phyloP scores from a whole-genome alignment of 441 rosid species.

The Corymbia citriodora region DNA sequence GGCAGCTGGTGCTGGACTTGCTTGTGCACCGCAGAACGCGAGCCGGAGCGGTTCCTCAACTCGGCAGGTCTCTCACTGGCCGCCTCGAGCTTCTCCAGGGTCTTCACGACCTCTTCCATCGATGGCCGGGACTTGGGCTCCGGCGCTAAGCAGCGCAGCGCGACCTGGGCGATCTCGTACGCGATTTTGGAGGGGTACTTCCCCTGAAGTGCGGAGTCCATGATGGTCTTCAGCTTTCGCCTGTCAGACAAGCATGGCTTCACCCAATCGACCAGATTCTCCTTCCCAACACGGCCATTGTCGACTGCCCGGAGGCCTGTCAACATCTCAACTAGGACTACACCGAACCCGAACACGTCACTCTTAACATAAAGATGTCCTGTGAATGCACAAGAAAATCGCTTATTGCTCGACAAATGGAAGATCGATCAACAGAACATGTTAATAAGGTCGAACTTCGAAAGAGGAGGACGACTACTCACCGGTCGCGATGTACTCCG shows the following conservation, averaged over 20 bases:
- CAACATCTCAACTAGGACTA: slow-evolving; percentile 71
- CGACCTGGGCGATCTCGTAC: slow-evolving; percentile 53
- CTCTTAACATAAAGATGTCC: slow-evolving; percentile 88
- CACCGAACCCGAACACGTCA: slow-evolving; percentile 81
- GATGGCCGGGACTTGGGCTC: slow-evolving; percentile 72
- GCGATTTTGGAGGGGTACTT: slow-evolving; percentile 57
- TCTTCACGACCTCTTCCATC: slow-evolving; percentile 66
- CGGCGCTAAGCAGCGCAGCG: slow-evolving; percentile 48
- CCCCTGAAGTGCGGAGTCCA: slow-evolving; percentile 70
- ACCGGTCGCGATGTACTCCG: slow-evolving; percentile 94
- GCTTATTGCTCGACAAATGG: background rate
- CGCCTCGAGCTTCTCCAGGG: slow-evolving; percentile 47
- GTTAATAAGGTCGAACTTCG: background rate
- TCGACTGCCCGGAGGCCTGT: slow-evolving; percentile 71
- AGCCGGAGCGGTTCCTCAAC: slow-evolving; percentile 26
- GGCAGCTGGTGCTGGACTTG: background rate
- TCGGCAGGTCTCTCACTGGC: slow-evolving; percentile 35
- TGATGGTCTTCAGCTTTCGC: slow-evolving; percentile 50
- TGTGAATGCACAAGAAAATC: slow-evolving; percentile 10
- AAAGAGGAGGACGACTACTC: background rate
- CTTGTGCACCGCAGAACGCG: background rate
- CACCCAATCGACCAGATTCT: slow-evolving; percentile 60
- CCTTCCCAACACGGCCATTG: slow-evolving; percentile 45
- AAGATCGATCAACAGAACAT: slow-evolving; percentile 1
- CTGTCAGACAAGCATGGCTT: slow-evolving; percentile 50